phyloP scores from a whole-genome alignment of 2,329 filamentous ascomycete genomes.

The Albifimbria verrucaria region DNA sequence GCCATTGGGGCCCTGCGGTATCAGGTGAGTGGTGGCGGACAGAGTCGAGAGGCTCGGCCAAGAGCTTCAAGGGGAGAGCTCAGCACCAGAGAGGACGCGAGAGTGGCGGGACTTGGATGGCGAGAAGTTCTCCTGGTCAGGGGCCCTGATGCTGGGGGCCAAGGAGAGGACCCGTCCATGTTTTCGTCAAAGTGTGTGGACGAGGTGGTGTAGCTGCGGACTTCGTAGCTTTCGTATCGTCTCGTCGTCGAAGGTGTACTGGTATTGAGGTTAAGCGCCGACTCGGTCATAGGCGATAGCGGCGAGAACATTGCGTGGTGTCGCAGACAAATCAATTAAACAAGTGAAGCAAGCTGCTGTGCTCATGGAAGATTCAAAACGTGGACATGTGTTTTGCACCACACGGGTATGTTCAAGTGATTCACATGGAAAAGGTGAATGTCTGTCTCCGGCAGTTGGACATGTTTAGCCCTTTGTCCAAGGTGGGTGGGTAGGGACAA shows the following conservation, averaged over 20 bases:
- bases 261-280: constrained; percentile 22
- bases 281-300: constrained; percentile 19
- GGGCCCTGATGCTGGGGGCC: constrained; percentile 27
- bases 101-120: constrained; percentile 48
- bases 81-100: constrained; percentile 54
- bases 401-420: no score
- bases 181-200: constrained; percentile 11
- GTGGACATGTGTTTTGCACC: no score
- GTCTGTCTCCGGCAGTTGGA: no score
- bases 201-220: constrained; percentile 12
- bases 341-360: background rate
- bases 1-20: constrained; percentile 26
- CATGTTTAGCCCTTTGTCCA: no score
- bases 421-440: no score
- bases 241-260: constrained; percentile 17
- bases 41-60: constrained; percentile 33
- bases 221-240: constrained; percentile 20
- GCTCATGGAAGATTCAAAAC: no score
- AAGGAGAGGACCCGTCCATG: constrained; percentile 22
- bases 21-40: constrained; percentile 15
- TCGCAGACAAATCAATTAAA: constrained; percentile 4
- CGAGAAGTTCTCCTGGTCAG: constrained; percentile 45
- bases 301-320: constrained; percentile 21
- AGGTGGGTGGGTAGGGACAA: background rate
- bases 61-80: constrained; percentile 58